phyloP scores from a whole-genome alignment of 768 basidiomycete genomes.

The Lactarius sanguifluus region DNA sequence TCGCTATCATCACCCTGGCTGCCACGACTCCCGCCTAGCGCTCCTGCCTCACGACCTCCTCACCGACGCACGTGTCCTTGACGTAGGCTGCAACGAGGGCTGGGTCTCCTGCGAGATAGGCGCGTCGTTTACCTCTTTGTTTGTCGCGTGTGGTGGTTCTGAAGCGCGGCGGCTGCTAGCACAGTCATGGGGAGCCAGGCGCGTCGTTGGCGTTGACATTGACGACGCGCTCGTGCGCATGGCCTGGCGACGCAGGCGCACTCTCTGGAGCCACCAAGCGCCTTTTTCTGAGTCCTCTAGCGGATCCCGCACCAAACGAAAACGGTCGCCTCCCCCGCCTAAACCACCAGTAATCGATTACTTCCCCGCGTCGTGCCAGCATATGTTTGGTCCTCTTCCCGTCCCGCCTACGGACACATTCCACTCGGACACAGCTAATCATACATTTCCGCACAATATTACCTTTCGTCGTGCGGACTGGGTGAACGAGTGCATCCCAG shows the following conservation, averaged over 20 bases:
- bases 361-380: conserved; percentile 77
- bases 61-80: conserved; percentile 19
- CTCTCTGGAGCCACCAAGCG: conserved; percentile 68
- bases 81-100: conserved; percentile 29
- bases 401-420: conserved; percentile 48
- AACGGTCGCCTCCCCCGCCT: conserved; percentile 7
- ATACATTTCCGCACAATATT: conserved; percentile 76
- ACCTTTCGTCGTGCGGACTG: conserved; percentile 73
- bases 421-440: conserved; percentile 29
- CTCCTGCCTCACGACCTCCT: conserved; percentile 43
- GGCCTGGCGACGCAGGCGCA: conserved; percentile 71
- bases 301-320: conserved; percentile 26
- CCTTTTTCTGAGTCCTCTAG: conserved; percentile 35
- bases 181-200: conserved; percentile 59
- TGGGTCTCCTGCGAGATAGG: conserved; percentile 26
- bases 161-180: conserved; percentile 42
- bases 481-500: conserved; percentile 53
- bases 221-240: conserved; percentile 70
- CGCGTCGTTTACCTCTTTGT: conserved; percentile 29
- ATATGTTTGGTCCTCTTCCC: conserved; percentile 73
- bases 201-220: conserved; percentile 83
- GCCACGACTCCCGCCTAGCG: conserved; percentile 59
- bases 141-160: background rate
- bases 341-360: conserved; percentile 42
- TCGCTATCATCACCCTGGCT: conserved; percentile 22